Evolutionary conservation across 306 rosid genomes (phyloP), one percentile per base, ranked within the genome.

Genomic region (Nissolia schottii): DNA sequence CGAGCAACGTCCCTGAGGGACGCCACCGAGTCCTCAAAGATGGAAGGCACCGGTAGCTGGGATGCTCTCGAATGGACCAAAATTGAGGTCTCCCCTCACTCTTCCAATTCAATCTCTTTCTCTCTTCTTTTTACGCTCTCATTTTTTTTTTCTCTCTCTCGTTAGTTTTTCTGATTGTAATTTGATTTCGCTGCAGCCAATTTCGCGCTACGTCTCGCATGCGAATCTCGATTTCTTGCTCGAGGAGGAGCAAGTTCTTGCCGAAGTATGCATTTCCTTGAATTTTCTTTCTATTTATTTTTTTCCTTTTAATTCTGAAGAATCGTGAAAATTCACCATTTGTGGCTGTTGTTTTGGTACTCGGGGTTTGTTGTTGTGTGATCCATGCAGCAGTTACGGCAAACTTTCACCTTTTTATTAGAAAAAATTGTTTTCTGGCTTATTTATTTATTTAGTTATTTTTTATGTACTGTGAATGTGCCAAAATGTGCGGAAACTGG

Each of bases 61-160:
- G 96, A 91, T 66, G 93, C 83, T 74, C 20, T 95, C 55, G 96
- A 95, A 81, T 95, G 97, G 99, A 88, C 90, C 82, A 82, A 89
- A 29, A 84, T 91, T 43, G 96, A 94, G 97, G 99, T 95, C n/a
- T 58, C 15, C 2, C 43, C 11, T 4, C 38, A 35, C 27, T 1
- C 0, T 38, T 68, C 53, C 35, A 3, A 20, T 58, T 64, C 75
- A 13, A 22, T 53, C 6, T 38, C 0, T 31, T 11, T 15, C 19
- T 48, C 18, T 35, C 1, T 27, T 55, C 13, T 6, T 22, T 14
- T 6, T 4, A 0, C 32, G 16, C 61, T 63, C 54, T 46, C 54
- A 14, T 18, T 55, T 66, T 15, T 28, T 32, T 24, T 13, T 5
- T 40, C 2, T 40, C 24, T 7, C n/a, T 48, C n/a, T n/a, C n/a